Evolutionary conservation across 345 rosid genomes (phyloP), one percentile per base, ranked within the genome.

Genomic region (Populus davidiana): DNA sequence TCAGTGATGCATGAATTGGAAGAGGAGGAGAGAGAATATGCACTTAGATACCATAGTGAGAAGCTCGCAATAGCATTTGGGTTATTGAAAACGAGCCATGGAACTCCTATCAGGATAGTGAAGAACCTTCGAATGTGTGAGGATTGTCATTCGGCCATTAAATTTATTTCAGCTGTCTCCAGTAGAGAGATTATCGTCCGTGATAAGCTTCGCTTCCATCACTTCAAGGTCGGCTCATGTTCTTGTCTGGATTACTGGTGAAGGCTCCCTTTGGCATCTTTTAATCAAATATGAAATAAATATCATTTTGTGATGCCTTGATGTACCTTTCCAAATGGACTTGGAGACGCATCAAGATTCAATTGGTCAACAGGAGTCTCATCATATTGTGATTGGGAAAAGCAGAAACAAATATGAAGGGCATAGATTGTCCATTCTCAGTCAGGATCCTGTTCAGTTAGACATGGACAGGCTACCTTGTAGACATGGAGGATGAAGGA

Each of bases 31-130:
- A 90, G 88, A 78, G 98, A 91, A 43, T 76, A 71, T n/a, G 91
- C 93, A 21, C 92, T 92, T 73, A 81, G 90, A 79, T 86, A 88
- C 84, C 98, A 93, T 59, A 90, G 98, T 35, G 97, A 92, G 88
- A 93, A 93, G 86, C 92, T 93, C 6, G 98, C 94, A 12, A 83
- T 90, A 18, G 92, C 95, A 71, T 93, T 87, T 47, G 95, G 95
- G 39, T 73, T 92, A 65, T 70, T 90, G 66, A 90, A 88, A 81
- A 88, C 91, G n/a, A 71, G 79, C 70, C 79, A 81, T 31, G 87
- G 83, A 67, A 49, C 71, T 75, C 47, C 85, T n/a, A 67, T 87
- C 27, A 89, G 87, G 78, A 79, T 92, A 29, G 89, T 91, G 72
- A 92, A 93, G 87, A 92, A 92, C 77, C 89, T 93, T 17, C 83